Base-by-base conservation (phyloP, 1,284 basidiomycete species). In the Ceratobasidium sp. region DNA sequence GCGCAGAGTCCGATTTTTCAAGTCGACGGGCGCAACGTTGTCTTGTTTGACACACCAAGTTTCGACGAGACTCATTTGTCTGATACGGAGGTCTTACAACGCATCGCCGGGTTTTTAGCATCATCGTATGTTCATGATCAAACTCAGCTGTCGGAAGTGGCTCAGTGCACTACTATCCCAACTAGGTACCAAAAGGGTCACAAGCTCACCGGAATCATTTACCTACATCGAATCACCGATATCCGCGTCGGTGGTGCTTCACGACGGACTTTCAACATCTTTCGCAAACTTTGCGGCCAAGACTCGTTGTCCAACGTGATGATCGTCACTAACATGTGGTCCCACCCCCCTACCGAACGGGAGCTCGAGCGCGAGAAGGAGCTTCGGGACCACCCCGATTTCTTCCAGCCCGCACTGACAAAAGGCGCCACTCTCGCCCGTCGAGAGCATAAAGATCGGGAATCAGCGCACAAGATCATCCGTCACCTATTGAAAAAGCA, bases 261-360 rank as follows among this genome's bases (percentile, higher is more conserved):
- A 4, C 56, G 75, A 1, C 79, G 78, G 36, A 81, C 80, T 50
- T 73, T 82, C 8, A 69, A 76, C 24, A 78, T 82, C 77, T 80
- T 82, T 60, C 78, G 76, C 1, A 75, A 79, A 15, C 77, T 82
- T 0, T 83, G 82, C 60, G 82, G 81, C 2, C 73, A 79, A 8
- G 71, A 78, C 24, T 78, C 78, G 19, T 74, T 79, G 19, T 51
- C 65, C 27, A 79, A 77, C 15, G 79, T 82, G 7, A 60, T 80
- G 1, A 74, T 83, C 2, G 80, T 79, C 5, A 83, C 82, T 5
- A 83, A 83, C 0, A 84, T 82, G 79, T 84, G 83, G 83, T 63
- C 60, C 14, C 22, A 63, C 11, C 60, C 60, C 1, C 60, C 60
- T 15, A 63, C 60, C n/a, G 22, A 45, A 27, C 15, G 27, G 8